Percentiles rank a stretch among this genome's conserved stretches.
Conservation (phyloP, 441 rosid genomes). For the Raphanus hybrid region DNA sequence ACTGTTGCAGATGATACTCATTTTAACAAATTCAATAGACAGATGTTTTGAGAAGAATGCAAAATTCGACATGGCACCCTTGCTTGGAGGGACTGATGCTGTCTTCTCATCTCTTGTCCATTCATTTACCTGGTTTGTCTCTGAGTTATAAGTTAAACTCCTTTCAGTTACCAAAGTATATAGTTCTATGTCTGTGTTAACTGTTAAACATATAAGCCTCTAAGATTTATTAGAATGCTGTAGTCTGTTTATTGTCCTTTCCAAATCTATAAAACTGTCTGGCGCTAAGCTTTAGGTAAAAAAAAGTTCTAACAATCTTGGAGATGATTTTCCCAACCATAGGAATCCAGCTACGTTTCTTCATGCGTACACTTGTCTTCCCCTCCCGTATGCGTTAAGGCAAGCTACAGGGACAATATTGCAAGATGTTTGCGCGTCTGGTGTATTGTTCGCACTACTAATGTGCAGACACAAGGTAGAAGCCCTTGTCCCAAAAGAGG, state of each 20-base stretch:
- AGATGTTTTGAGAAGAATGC: constrained; percentile 97
- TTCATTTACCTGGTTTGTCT: constrained; percentile 86
- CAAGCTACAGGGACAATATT: constrained; percentile 90
- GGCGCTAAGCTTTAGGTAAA: neutral
- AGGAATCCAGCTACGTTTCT: constrained; percentile 98
- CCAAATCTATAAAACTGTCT: neutral
- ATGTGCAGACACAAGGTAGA: constrained; percentile 94
- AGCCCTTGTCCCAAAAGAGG: constrained; percentile 3
- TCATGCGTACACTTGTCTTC: constrained; percentile 98
- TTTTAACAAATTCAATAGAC: constrained; percentile 90
- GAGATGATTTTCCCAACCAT: constrained; percentile 14
- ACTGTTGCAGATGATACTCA: constrained; percentile 89
- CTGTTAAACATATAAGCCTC: no score
- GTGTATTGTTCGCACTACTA: constrained; percentile 87
- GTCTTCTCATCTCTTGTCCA: constrained; percentile 98
- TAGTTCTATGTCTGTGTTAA: no score
- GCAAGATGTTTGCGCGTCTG: constrained; percentile 97
- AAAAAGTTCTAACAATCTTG: constrained; percentile 30
- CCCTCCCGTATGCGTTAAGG: constrained; percentile 86
- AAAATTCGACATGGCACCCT: constrained; percentile 96
- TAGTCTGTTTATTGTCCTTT: constrained; percentile 23
- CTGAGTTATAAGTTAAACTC: constrained; percentile 12
- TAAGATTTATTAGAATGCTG: constrained; percentile 1
- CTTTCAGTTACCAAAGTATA: no score
- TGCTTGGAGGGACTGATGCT: constrained; percentile 97